These are phyloP conservation scores for Fraxinus paxiana DNA, from an alignment of 305 asterid species.

Conservation along the genomic window DNA sequence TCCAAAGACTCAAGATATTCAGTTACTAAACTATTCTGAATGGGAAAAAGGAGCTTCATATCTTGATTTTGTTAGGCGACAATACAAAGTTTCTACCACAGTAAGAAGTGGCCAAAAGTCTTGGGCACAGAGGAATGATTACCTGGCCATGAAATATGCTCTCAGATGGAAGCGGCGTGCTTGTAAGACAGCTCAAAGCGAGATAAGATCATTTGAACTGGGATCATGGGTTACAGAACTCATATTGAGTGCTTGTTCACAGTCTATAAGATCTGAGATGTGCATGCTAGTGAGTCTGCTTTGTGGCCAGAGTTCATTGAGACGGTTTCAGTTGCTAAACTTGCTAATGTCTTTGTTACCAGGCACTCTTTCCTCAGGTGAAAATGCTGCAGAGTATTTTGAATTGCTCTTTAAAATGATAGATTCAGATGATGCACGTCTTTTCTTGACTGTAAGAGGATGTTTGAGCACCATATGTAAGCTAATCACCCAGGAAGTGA, in stretches of 20 bases:
- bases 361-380: constrained; percentile 89
- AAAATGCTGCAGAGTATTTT: constrained; percentile 94
- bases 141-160: constrained; percentile 82
- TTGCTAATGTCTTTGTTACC: constrained; percentile 89
- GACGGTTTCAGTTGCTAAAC: constrained; percentile 79
- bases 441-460: constrained; percentile 91
- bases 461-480: constrained; percentile 74
- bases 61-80: constrained; percentile 99
- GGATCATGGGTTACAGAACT: constrained; percentile 99
- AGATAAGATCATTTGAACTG: constrained; percentile 74
- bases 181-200: constrained; percentile 61
- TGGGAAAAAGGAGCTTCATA: constrained; percentile 99
- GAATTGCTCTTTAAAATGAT: constrained; percentile 92
- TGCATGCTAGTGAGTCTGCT: constrained; percentile 91
- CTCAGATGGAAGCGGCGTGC: constrained; percentile 91
- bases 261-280: constrained; percentile 96
- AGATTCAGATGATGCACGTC: constrained; percentile 91
- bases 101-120: constrained; percentile 73
- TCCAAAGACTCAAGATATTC: constrained; percentile 76
- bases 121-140: constrained; percentile 74
- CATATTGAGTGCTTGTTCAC: constrained; percentile 95
- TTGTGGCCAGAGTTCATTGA: constrained; percentile 85
- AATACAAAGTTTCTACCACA: constrained; percentile 77
- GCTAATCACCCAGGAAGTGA: constrained; percentile 77
- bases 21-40: constrained; percentile 80